Evolutionary conservation across 352 stramenopile species (phyloP), one percentile per base, ranked within the genome.

Genomic region (Globisporangium yorkense): DNA sequence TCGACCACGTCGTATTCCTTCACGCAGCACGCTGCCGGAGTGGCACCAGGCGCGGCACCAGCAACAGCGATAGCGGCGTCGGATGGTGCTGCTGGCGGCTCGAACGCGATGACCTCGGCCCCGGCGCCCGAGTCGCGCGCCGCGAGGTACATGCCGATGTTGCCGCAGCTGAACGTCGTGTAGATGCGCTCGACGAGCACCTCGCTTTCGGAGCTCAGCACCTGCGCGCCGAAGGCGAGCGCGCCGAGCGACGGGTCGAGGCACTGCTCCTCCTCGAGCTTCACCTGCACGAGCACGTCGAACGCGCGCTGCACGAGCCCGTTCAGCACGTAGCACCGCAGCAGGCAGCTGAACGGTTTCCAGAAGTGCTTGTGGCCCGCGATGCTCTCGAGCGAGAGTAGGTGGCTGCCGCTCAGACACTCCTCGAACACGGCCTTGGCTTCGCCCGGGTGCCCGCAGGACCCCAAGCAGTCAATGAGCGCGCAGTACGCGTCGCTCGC

Each of bases 401-500:
- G 39, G 24, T 59, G 44, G 37, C 62, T 67, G 13, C 57, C 63
- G 12, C 67, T 65, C 9, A 84, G 48, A 21, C 67, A 84, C 37
- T 79, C 73, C 51, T 79, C 67, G 29, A 81, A 82, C n/a, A 80
- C 70, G 10, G 65, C 63, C 50, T 81, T 78, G 27, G 71, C 66
- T 43, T 84, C 75, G 29, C 68, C 68, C 5, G 66, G 54, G 41
- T 82, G 75, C 1, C 66, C 59, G 20, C 75, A 84, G 16, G 49
- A 24, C 12, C 61, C 59, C 4, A 84, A 57, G 12, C 55, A 61
- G 15, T 72, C 49, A n/a, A 84, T 84, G 6, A 84, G 62, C 12
- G 58, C 61, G 21, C 71, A 74, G 49, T 79, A 80, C 1, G 58
- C 63, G 3, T 68, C 62, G 18, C 60, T 65, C 10, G 66, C 66